These are phyloP conservation scores for Pleurotus pulmonarius DNA, from an alignment of 768 basidiomycete species.

Conservation along the genomic window DNA sequence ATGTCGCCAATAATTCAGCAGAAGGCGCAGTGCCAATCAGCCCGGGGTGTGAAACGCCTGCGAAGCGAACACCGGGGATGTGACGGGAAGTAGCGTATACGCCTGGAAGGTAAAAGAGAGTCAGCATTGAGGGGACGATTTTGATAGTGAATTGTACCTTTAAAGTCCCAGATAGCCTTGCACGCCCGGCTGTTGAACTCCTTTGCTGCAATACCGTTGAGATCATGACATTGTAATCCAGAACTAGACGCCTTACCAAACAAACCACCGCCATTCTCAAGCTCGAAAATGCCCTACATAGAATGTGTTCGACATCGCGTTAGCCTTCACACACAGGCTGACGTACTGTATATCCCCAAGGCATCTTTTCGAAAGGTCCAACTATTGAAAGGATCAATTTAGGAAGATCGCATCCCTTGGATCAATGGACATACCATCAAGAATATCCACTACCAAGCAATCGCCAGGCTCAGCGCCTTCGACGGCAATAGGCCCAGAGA, in stretches of 20 bases:
- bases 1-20: slow-evolving; percentile 63
- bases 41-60: slow-evolving; percentile 74
- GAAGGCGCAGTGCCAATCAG: slow-evolving; percentile 78
- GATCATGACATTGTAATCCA: background rate
- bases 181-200: slow-evolving; percentile 70
- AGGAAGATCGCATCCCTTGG: background rate
- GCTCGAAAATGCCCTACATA: slow-evolving; percentile 67
- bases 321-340: background rate
- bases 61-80: slow-evolving; percentile 76
- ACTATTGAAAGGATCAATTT: slow-evolving; percentile 30
- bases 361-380: slow-evolving; percentile 68
- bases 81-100: slow-evolving; percentile 73
- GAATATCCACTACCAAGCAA: slow-evolving; percentile 73
- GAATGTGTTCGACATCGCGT: background rate
- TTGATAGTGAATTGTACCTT: slow-evolving; percentile 32
- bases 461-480: slow-evolving; percentile 79
- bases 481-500: slow-evolving; percentile 73
- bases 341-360: slow-evolving; percentile 72
- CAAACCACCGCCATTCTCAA: slow-evolving; percentile 68
- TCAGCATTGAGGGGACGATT: background rate
- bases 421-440: slow-evolving; percentile 42
- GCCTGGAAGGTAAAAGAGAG: slow-evolving; percentile 31
- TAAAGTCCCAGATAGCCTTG: slow-evolving; percentile 81
- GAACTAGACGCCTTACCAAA: slow-evolving; percentile 43
- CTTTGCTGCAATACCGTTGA: slow-evolving; percentile 32